A percentile compares a stretch with the other conserved stretches of the same genome.
These are phyloP conservation scores for Eimeria praecox DNA, from an alignment of 169 alveolate genomes.

Conservation along the genomic window DNA sequence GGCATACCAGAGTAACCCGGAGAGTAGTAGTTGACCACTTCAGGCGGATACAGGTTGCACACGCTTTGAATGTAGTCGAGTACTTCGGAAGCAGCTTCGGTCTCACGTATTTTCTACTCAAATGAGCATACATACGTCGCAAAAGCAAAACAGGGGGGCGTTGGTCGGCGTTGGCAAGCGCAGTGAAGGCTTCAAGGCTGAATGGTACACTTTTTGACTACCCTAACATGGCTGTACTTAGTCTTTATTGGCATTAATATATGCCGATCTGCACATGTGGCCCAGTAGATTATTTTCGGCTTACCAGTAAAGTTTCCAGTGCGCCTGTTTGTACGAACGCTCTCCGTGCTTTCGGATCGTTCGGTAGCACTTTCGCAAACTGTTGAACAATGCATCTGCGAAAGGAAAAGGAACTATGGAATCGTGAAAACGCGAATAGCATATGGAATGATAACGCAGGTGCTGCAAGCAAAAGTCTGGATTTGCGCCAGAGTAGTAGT, in stretches of 20 bases:
- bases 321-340: constrained; percentile 96
- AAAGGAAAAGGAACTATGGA: not conserved
- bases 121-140: not conserved
- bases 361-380: constrained; percentile 95
- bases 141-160: not conserved
- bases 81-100: constrained; percentile 94
- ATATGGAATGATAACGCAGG: not conserved
- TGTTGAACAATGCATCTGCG: constrained; percentile 93
- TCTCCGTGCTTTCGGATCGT: constrained; percentile 93
- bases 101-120: constrained; percentile 87
- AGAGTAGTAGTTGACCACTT: constrained; percentile 95
- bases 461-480: not conserved
- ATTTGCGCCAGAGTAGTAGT: not conserved
- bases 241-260: not conserved
- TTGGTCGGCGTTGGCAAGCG: not conserved
- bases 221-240: not conserved
- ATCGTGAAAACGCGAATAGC: not conserved
- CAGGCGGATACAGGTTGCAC: constrained; percentile 95
- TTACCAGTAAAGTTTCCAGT: constrained; percentile 90
- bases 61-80: constrained; percentile 94
- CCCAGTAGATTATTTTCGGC: not conserved
- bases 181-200: not conserved
- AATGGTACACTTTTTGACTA: not conserved
- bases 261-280: too few relatives aligned
- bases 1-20: constrained; percentile 93